A percentile compares a stretch with the other conserved stretches of the same genome.
These are phyloP conservation scores for Globisporangium barbulae DNA, from an alignment of 352 stramenopile genomes.

Conservation along the genomic window DNA sequence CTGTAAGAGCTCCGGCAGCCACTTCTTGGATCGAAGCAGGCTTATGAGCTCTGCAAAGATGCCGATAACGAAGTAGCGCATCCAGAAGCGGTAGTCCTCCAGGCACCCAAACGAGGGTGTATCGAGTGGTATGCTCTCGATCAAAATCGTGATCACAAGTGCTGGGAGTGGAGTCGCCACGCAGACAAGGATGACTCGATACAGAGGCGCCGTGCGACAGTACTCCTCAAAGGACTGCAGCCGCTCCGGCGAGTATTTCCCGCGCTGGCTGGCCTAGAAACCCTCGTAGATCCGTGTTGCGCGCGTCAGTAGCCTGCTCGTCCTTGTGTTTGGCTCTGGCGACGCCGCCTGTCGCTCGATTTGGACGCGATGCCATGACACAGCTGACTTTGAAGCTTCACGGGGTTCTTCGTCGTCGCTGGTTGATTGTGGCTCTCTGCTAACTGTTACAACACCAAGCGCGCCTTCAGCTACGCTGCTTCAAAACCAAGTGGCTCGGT, in stretches of 20 bases:
- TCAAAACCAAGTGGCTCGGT: no score
- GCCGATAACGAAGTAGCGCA: background rate
- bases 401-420: background rate
- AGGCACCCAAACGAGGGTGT: background rate
- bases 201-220: background rate
- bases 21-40: background rate
- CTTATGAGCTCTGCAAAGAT: background rate
- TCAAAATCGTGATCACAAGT: background rate
- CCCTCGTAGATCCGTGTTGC: background rate
- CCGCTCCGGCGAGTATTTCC: background rate
- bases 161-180: background rate
- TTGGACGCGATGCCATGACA: background rate
- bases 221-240: background rate
- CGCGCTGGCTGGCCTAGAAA: background rate
- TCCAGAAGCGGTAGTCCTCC: background rate
- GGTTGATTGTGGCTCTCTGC: background rate
- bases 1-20: background rate
- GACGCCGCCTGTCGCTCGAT: background rate
- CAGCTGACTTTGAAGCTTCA: background rate
- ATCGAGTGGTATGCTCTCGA: background rate
- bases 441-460: no score
- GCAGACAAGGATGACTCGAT: background rate
- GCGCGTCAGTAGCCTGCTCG: background rate
- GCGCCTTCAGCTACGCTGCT: background rate
- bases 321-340: background rate